Base-by-base conservation (phyloP, 345 rosid genomes). In the Pelargonium nanum region DNA sequence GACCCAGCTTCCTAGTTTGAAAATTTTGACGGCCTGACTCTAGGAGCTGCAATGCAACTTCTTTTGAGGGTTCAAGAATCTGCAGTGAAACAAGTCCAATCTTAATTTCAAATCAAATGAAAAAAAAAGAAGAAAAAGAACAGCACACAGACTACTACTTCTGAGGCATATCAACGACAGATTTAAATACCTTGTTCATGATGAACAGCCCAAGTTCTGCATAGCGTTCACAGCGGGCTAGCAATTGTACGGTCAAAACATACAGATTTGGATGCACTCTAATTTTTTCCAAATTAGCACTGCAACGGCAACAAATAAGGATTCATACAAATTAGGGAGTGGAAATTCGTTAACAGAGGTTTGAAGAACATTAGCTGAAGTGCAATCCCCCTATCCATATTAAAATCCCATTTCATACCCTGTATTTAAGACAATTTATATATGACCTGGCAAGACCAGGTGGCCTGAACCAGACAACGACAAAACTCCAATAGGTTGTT, bases 61-160 rank as follows among this genome's bases (percentile, higher is more conserved):
- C 95, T 75, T 86, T 94, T 15, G 99, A 94, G 40, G 95, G 96
- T 68, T 90, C 96, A 22, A 94, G 76, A 76, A 90, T 83, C 99
- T 94, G 79, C 54, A 72, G 19, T 24, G 48, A 59, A 68, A 72
- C 45, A 71, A 24, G 22, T 55, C 50, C 22, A 59, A 50, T 8
- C 28, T 32, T 61, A 62, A 65, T 26, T 50, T 65, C 34, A 63
- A 56, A 44, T 55, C 55, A 20, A 53, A 26, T 55, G 26, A 56
- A 57, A 51, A 60, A 45, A 60, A 32, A 30, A 24, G 26, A 4
- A 51, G 45, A 28, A 6, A 24, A 44, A 21, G n/a, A 26, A 56
- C 20, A 59, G 0, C 6, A 19, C 32, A 26, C 19, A 23, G 22
- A 48, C 58, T 55, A 54, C 16, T 19, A 26, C 24, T 61, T 53